Evolutionary conservation across 2,329 filamentous ascomycete genomes (phyloP).

Genomic region (Alternaria infectoria): DNA sequence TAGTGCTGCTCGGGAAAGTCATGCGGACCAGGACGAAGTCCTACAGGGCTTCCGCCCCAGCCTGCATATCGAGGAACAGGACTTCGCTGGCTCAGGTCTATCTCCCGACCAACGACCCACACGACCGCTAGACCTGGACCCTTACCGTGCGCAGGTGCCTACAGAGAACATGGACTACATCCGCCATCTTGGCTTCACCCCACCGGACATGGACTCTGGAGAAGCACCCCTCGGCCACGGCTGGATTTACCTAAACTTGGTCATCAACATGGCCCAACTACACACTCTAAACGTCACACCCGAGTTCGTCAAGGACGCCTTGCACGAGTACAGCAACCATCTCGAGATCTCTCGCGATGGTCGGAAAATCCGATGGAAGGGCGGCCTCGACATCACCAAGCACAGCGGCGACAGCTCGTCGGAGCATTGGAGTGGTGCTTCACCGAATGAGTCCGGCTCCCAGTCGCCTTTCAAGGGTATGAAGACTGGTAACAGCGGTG

Average conservation of each 20-base stretch:
- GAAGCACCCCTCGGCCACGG: constrained; percentile 70
- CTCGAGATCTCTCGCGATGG: constrained; percentile 81
- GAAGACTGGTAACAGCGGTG: constrained; percentile 29
- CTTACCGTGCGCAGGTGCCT: constrained; percentile 75
- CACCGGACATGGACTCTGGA: constrained; percentile 60
- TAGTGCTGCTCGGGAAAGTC: constrained; percentile 23
- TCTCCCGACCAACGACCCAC: constrained; percentile 77
- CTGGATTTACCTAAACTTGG: constrained; percentile 82
- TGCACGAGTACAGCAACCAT: constrained; percentile 72
- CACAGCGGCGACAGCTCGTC: constrained; percentile 67
- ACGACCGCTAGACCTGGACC: constrained; percentile 76
- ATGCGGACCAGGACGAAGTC: constrained; percentile 17
- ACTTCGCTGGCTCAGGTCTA: constrained; percentile 38
- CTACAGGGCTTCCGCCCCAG: constrained; percentile 25
- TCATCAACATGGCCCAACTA: constrained; percentile 81
- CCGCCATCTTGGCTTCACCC: constrained; percentile 72
- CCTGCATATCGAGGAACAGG: constrained; percentile 31
- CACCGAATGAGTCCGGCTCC: constrained; percentile 54
- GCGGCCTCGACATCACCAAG: constrained; percentile 68
- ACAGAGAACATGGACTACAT: constrained; percentile 82
- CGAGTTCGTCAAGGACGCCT: constrained; percentile 75
- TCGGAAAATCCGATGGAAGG: constrained; percentile 80
- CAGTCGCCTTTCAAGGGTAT: constrained; percentile 35
- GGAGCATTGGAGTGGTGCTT: constrained; percentile 51
- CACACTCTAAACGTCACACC: constrained; percentile 85